Conservation (phyloP, 2,329 filamentous ascomycete genomes). For the Ophiocordyceps australis region DNA sequence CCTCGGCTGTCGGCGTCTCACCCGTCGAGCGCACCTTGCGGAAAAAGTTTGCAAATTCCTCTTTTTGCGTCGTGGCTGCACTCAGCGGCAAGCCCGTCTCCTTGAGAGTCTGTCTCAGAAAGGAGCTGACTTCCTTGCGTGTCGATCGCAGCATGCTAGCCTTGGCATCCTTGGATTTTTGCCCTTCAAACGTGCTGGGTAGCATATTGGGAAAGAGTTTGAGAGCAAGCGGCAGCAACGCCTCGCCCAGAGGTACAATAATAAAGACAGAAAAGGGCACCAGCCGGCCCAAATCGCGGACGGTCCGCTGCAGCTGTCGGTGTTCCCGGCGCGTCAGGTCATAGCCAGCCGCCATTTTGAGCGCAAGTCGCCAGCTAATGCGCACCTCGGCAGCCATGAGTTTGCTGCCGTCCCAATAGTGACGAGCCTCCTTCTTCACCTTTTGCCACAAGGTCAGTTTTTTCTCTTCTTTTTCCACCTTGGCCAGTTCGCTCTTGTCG, state of each 20-base stretch:
- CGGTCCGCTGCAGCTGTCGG: conserved; percentile 80
- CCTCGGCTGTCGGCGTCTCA: conserved; percentile 69
- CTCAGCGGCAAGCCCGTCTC: conserved; percentile 90
- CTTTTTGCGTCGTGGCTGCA: conserved; percentile 66
- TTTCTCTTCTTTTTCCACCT: conserved; percentile 51
- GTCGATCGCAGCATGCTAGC: conserved; percentile 65
- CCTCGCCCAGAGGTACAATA: conserved; percentile 89
- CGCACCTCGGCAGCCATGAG: conserved; percentile 78
- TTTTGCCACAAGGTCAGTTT: conserved; percentile 82
- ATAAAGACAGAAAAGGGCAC: conserved; percentile 95
- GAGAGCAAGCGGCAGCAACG: conserved; percentile 77
- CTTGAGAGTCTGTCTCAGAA: conserved; percentile 72
- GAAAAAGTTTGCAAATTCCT: conserved; percentile 95
- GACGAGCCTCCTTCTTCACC: conserved; percentile 81
- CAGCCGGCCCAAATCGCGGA: conserved; percentile 80
- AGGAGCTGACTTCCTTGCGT: conserved; percentile 82
- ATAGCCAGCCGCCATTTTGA: conserved; percentile 97
- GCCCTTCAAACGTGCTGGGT: conserved; percentile 89
- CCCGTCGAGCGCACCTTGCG: conserved; percentile 85
- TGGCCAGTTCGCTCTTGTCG: conserved; percentile 38
- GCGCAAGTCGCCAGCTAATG: conserved; percentile 76
- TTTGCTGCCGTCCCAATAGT: conserved; percentile 99
- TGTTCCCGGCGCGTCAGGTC: conserved; percentile 88
- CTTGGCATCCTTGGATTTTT: conserved; percentile 81
- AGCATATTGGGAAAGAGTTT: conserved; percentile 95